Conservation (phyloP, 2,329 filamentous ascomycete genomes). For the Aspergillus fumigatiaffinis region DNA sequence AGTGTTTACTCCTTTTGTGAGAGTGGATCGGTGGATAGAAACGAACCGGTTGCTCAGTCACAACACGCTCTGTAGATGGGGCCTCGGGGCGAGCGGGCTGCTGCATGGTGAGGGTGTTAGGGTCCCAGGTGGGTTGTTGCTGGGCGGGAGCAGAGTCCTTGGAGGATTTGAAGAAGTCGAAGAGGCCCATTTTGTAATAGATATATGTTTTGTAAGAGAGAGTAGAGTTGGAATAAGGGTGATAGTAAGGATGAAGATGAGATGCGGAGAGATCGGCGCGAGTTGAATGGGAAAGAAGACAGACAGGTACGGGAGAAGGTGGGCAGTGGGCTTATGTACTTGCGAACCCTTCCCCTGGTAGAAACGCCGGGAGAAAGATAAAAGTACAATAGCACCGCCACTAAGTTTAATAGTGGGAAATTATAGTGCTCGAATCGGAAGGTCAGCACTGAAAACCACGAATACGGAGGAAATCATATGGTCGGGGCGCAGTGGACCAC, state of each 20-base stretch:
- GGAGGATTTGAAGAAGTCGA: constrained; percentile 25
- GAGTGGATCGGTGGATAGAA: not conserved
- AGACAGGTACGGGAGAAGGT: not conserved
- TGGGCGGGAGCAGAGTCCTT: constrained; percentile 11
- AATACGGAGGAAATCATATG: not conserved
- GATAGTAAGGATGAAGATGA: too few relatives aligned
- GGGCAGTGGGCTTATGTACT: not conserved
- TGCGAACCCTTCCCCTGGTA: not conserved
- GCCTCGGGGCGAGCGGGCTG: constrained; percentile 23
- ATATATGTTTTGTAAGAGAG: not conserved
- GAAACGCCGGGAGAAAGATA: not conserved
- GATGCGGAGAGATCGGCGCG: not conserved
- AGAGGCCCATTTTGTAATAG: constrained; percentile 16
- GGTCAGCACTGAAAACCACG: not conserved
- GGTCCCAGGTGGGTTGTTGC: constrained; percentile 20
- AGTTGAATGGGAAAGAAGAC: not conserved
- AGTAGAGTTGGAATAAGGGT: too few relatives aligned
- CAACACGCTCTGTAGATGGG: constrained; percentile 15
- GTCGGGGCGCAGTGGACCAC: not conserved
- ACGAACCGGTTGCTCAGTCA: constrained; percentile 22
- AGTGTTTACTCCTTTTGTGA: not conserved
- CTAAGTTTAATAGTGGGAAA: not conserved
- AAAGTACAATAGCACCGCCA: not conserved
- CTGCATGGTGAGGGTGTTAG: constrained; percentile 25
- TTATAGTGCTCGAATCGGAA: not conserved